A percentile compares a stretch with the other conserved stretches of the same genome.
Conservation (phyloP, 495 filamentous ascomycete species). For the Niebla homalea region DNA sequence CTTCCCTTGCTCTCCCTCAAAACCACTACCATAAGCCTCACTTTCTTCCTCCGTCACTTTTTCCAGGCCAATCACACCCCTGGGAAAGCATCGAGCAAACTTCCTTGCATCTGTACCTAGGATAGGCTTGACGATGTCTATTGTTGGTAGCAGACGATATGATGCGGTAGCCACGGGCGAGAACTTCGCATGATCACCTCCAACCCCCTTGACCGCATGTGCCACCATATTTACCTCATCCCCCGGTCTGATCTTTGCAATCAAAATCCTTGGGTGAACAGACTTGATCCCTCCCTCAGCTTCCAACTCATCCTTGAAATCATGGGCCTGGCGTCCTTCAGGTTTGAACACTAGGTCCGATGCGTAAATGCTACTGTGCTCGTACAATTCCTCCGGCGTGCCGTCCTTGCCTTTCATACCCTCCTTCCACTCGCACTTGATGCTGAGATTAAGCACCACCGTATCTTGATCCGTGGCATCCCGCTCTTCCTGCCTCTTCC, state of each 20-base stretch:
- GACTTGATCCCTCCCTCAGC: constrained; percentile 49
- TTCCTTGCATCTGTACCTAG: constrained; percentile 75
- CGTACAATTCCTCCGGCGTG: constrained; percentile 72
- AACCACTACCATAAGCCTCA: constrained; percentile 43
- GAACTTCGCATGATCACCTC: constrained; percentile 94
- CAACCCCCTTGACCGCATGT: constrained; percentile 87
- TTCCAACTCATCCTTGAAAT: constrained; percentile 38
- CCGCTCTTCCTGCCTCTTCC: constrained; percentile 32
- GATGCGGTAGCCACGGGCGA: constrained; percentile 89
- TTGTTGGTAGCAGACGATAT: constrained; percentile 80
- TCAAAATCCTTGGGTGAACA: constrained; percentile 81
- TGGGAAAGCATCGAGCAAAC: constrained; percentile 80
- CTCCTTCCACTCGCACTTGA: constrained; percentile 62
- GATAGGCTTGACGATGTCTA: constrained; percentile 70
- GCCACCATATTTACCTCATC: constrained; percentile 72
- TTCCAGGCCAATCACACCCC: constrained; percentile 74
- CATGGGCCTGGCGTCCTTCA: constrained; percentile 52
- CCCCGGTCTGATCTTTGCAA: constrained; percentile 87
- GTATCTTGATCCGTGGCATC: constrained; percentile 66
- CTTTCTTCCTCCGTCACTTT: constrained; percentile 56
- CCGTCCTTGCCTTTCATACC: constrained; percentile 48
- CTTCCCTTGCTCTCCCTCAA: constrained; percentile 59
- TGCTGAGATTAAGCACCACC: constrained; percentile 53
- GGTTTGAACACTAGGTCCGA: constrained; percentile 62
- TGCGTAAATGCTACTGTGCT: constrained; percentile 79